phyloP scores from a whole-genome alignment of 1,139 yeast genomes.

The Citeromyces hawaiiensis region DNA sequence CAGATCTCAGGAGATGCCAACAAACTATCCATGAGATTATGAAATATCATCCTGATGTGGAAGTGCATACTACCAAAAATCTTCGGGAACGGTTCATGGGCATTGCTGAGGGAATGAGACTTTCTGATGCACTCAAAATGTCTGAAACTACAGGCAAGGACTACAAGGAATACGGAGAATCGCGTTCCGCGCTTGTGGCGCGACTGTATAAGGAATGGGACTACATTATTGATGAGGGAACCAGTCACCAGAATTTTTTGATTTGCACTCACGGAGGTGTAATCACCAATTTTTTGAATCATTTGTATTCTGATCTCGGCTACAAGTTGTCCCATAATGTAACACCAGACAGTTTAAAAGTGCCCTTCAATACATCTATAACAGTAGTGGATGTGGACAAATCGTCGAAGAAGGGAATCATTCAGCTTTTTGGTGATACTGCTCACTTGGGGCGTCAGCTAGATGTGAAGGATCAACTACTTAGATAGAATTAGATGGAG shows the following conservation, averaged over 20 bases:
- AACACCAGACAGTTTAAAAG: slow-evolving; percentile 31
- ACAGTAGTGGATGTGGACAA: slow-evolving; percentile 45
- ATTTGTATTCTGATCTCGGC: slow-evolving; percentile 23
- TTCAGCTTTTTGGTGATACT: slow-evolving; percentile 45
- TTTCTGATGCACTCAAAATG: slow-evolving; percentile 41
- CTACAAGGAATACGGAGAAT: slow-evolving; percentile 44
- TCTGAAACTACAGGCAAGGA: slow-evolving; percentile 25
- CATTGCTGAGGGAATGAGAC: slow-evolving; percentile 58
- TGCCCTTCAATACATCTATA: slow-evolving; percentile 64
- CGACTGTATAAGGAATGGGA: slow-evolving; percentile 42
- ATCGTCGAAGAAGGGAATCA: slow-evolving; percentile 22
- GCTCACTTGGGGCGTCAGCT: slow-evolving; percentile 48
- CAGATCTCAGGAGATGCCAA: slow-evolving; percentile 50
- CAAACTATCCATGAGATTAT: slow-evolving; percentile 34
- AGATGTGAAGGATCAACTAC: slow-evolving; percentile 29
- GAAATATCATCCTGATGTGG: slow-evolving; percentile 15
- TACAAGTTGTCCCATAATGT: slow-evolving; percentile 25
- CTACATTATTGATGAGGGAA: slow-evolving; percentile 24
- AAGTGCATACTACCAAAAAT: slow-evolving; percentile 18
- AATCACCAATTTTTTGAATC: slow-evolving; percentile 44
- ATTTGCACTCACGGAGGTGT: slow-evolving; percentile 85
- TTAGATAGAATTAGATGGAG: slow-evolving; percentile 3
- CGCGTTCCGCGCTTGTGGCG: slow-evolving; percentile 25
- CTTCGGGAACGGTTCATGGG: slow-evolving; percentile 81
- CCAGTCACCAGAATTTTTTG: slow-evolving; percentile 31